Conservation (phyloP, 768 basidiomycete species). For the Hygrocybe punicea region DNA sequence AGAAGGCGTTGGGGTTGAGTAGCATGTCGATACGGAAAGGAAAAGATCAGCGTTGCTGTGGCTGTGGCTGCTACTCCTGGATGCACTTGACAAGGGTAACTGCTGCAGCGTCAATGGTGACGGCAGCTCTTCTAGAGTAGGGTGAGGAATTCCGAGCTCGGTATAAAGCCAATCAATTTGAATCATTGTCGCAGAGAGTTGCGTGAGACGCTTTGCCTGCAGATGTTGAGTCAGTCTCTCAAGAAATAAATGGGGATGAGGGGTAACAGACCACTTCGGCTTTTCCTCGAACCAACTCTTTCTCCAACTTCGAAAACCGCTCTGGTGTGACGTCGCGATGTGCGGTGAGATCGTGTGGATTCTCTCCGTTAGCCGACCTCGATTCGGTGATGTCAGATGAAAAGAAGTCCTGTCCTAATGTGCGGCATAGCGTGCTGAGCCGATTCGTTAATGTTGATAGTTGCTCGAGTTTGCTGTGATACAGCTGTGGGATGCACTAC, state of each 20-base stretch:
- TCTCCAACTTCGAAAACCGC: slow-evolving; percentile 74
- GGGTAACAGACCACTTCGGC: slow-evolving; percentile 70
- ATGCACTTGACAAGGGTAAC: slow-evolving; percentile 35
- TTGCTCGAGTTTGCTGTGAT: slow-evolving; percentile 76
- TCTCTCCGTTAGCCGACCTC: slow-evolving; percentile 42
- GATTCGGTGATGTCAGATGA: slow-evolving; percentile 52
- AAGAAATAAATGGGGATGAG: background rate
- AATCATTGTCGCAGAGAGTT: slow-evolving; percentile 59
- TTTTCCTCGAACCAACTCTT: slow-evolving; percentile 80
- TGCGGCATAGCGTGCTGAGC: slow-evolving; percentile 54
- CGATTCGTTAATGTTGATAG: slow-evolving; percentile 67
- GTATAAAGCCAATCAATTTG: slow-evolving; percentile 81
- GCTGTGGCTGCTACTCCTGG: slow-evolving; percentile 29
- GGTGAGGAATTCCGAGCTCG: slow-evolving; percentile 73
- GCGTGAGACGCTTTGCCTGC: slow-evolving; percentile 64
- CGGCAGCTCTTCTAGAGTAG: slow-evolving; percentile 48
- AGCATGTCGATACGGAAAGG: slow-evolving; percentile 33
- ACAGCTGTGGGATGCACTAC: slow-evolving; percentile 48
- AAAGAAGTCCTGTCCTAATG: slow-evolving; percentile 59
- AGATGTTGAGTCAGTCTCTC: background rate
- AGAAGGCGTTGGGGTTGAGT: slow-evolving; percentile 50
- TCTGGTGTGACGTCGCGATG: slow-evolving; percentile 76
- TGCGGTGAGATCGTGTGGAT: slow-evolving; percentile 35
- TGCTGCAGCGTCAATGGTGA: slow-evolving; percentile 31
- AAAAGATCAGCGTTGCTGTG: slow-evolving; percentile 46